phyloP scores from a whole-genome alignment of 768 basidiomycete species.

The Chlorophyllum brunneum region DNA sequence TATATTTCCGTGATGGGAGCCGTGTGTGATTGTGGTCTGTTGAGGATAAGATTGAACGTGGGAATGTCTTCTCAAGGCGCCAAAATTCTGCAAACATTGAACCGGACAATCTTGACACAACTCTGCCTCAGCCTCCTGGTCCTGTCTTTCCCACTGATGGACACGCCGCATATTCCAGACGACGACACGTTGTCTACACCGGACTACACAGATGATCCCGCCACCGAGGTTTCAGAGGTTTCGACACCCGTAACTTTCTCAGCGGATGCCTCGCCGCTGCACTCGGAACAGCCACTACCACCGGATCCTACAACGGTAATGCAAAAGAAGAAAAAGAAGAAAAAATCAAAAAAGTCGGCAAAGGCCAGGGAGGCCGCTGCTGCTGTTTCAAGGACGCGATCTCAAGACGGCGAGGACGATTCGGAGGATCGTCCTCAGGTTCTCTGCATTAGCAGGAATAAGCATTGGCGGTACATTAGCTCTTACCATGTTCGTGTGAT shows the following conservation, averaged over 20 bases:
- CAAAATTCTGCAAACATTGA: constrained; percentile 4
- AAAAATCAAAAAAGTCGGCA: constrained; percentile 18
- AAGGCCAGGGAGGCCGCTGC: constrained; percentile 38
- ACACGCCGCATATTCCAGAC: background rate
- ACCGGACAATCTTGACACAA: too few species aligned
- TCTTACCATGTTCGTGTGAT: constrained; percentile 73
- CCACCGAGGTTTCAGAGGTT: constrained; percentile 7
- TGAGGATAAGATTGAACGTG: background rate
- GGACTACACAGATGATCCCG: constrained; percentile 11
- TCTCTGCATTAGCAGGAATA: constrained; percentile 87
- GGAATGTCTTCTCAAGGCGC: background rate
- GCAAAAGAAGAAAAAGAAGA: constrained; percentile 17
- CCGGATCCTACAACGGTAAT: background rate
- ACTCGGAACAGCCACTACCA: constrained; percentile 6
- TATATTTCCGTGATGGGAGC: too few species aligned
- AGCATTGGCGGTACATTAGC: constrained; percentile 92
- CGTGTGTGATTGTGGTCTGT: too few species aligned
- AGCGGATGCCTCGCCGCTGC: constrained; percentile 9
- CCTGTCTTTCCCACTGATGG: background rate
- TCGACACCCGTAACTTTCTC: constrained; percentile 12
- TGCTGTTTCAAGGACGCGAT: constrained; percentile 23
- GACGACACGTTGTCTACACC: constrained; percentile 1
- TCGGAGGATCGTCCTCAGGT: constrained; percentile 55
- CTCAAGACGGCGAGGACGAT: constrained; percentile 26
- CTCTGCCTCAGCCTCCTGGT: background rate